Base-by-base conservation (phyloP, 495 filamentous ascomycete genomes). In the Tirmania nivea region DNA sequence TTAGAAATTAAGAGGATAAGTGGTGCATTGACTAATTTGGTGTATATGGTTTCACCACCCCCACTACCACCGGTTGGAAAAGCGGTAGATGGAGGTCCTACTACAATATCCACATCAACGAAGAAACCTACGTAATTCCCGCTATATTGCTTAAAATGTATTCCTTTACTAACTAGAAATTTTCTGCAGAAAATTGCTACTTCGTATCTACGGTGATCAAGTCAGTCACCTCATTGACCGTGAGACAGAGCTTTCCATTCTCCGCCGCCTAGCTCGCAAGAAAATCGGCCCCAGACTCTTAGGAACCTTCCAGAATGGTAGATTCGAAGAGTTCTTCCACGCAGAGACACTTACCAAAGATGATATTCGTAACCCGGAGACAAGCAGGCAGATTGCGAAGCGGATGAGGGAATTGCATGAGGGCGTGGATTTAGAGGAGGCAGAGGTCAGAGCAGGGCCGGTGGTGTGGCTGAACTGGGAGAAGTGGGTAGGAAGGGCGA, bases 321-420 rank as follows among this genome's bases (percentile, higher is more conserved):
- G 90, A 17, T 96, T 99, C 58, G 90, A 99, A 66, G 79, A 96
- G 66, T 65, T 64, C 56, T 94, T 79, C 65, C 82, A 90, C 59
- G 75, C 94, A 61, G 84, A 92, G 0, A 78, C 90, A 1, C 70
- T 99, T 34, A 88, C 80, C 0, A 71, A 80, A 3, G 69, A 75
- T 10, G 86, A 94, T 62, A 68, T 99, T 51, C 79, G 84, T 20
- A 74, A 79, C 51, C 81, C 87, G 2, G 81, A 82, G 34, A 94
- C 84, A 0, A 88, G 83, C 37, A 83, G 76, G 60, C 84, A 94
- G 59, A 96, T 99, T 64, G 88, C 90, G n/a, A 99, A 96, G 71
- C 80, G 90, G 39, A 93, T 99, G 84, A 74, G 86, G 55, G 90
- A 99, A 67, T 73, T 99, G 19, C 90, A 99, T 58, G 85, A 92